phyloP scores from a whole-genome alignment of 164 flowering plant species.

The Umbilicus rupestris region DNA sequence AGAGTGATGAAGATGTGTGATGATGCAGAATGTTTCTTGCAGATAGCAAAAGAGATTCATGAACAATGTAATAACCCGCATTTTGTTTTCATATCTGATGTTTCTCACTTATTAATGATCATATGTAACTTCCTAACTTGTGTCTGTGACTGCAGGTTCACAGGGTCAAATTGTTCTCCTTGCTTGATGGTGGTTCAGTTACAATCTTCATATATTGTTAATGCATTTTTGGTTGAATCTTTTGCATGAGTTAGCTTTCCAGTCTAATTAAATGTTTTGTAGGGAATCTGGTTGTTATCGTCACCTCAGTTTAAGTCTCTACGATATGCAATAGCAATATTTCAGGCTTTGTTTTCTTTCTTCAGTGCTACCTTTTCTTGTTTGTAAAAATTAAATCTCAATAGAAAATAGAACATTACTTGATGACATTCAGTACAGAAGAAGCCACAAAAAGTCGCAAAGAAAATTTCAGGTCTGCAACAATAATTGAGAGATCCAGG shows the following conservation, averaged over 20 bases:
- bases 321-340: neutral
- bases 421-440: no score
- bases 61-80: constrained; percentile 45
- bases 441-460: no score
- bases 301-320: neutral
- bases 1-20: constrained; percentile 57
- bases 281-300: no score
- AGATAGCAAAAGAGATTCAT: constrained; percentile 36
- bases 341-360: no score
- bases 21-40: constrained; percentile 45
- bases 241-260: neutral
- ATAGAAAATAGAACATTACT: no score
- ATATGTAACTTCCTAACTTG: neutral
- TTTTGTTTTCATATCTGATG: neutral
- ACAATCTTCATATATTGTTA: neutral
- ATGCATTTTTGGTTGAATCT: neutral
- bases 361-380: no score
- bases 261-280: neutral
- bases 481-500: no score
- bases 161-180: constrained; percentile 18
- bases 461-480: no score
- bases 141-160: constrained; percentile 17
- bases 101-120: neutral
- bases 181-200: constrained; percentile 10
- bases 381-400: no score